phyloP scores from a whole-genome alignment of 225 moss, liverwort and hornwort species.

The Antitrichia curtipendula region DNA sequence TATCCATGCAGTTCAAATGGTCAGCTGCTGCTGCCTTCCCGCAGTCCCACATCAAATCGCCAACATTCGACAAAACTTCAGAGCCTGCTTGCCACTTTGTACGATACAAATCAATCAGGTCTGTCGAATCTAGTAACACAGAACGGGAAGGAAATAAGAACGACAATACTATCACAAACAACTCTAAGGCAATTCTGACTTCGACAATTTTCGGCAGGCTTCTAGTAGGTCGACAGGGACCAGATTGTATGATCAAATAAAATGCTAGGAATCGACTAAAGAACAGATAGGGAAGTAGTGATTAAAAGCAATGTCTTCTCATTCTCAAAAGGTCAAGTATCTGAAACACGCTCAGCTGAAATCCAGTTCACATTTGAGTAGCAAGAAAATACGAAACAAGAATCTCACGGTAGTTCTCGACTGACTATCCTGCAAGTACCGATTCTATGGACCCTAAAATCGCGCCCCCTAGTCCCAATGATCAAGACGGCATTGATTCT shows the following conservation, averaged over 20 bases:
- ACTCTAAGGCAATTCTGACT: background rate
- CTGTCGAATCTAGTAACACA: constrained; percentile 33
- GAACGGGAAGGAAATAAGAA: constrained; percentile 19
- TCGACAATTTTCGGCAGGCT: background rate
- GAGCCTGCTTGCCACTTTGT: constrained; percentile 42
- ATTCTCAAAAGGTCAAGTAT: background rate
- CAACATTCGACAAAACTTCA: constrained; percentile 43
- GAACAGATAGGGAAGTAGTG: background rate
- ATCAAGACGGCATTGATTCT: background rate
- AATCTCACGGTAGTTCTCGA: background rate
- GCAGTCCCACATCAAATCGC: constrained; percentile 45
- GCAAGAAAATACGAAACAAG: background rate
- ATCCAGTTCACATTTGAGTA: background rate
- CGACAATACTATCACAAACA: background rate
- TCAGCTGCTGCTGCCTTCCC: constrained; percentile 47
- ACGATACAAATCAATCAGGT: constrained; percentile 38
- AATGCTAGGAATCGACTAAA: background rate
- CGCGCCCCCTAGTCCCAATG: background rate
- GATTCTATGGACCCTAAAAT: background rate
- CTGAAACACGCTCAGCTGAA: background rate
- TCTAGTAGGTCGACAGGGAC: background rate
- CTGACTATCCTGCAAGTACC: background rate
- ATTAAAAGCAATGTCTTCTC: background rate
- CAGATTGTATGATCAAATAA: background rate
- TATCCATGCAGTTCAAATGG: constrained; percentile 55